Evolutionary conservation across 2,329 filamentous ascomycete genomes (phyloP).

Genomic region (Trichocomaceae sp.): DNA sequence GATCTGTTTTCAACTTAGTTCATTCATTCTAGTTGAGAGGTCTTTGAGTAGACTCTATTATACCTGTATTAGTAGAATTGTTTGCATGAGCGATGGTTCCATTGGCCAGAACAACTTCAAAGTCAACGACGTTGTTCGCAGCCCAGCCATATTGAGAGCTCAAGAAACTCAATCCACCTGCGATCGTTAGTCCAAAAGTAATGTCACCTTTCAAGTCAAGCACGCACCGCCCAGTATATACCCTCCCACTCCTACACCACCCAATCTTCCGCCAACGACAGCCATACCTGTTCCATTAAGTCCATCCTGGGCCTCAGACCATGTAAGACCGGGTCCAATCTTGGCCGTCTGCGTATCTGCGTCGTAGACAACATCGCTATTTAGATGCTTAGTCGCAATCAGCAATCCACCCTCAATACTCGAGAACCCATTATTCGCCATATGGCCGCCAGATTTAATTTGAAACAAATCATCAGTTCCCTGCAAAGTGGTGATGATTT

Average conservation of each 20-base stretch:
- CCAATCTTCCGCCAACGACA: slow-evolving; percentile 42
- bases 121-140: slow-evolving; percentile 43
- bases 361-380: slow-evolving; percentile 29
- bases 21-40: not conserved
- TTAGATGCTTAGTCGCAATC: slow-evolving; percentile 41
- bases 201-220: not conserved
- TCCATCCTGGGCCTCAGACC: slow-evolving; percentile 29
- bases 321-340: slow-evolving; percentile 31
- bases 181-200: slow-evolving; percentile 10
- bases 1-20: slow-evolving; percentile 21
- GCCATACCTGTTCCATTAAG: slow-evolving; percentile 27
- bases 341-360: slow-evolving; percentile 33
- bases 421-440: slow-evolving; percentile 42
- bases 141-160: slow-evolving; percentile 47
- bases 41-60: not conserved
- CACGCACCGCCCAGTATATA: slow-evolving; percentile 40
- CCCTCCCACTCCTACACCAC: slow-evolving; percentile 44
- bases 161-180: slow-evolving; percentile 43
- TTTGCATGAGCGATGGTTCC: slow-evolving; percentile 40
- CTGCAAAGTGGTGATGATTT: slow-evolving; percentile 46
- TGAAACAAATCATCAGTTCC: slow-evolving; percentile 48
- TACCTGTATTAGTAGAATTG: slow-evolving; percentile 28
- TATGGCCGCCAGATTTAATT: slow-evolving; percentile 47
- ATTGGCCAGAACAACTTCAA: slow-evolving; percentile 44
- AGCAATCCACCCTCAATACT: slow-evolving; percentile 41